Conservation (phyloP, 306 rosid species). For the Gastrolobium bilobum region DNA sequence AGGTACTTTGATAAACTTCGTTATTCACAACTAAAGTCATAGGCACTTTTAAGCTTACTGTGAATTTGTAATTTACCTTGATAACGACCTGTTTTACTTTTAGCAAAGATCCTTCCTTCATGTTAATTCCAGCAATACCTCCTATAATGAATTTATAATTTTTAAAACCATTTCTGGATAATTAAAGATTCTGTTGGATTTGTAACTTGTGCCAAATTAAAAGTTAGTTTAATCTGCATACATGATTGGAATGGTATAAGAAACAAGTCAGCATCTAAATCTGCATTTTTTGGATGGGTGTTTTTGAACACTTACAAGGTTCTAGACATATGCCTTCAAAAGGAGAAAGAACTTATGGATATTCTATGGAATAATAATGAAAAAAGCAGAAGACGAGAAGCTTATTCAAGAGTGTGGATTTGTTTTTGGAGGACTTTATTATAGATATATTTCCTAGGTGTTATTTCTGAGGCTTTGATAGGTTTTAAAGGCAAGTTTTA, state of each 20-base stretch:
- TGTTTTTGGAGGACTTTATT: background rate
- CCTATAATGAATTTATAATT: slow-evolving; percentile 2
- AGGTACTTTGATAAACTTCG: slow-evolving; percentile 60
- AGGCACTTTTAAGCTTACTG: slow-evolving; percentile 26
- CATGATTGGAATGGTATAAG: slow-evolving; percentile 36
- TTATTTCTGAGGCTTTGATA: slow-evolving; percentile 14
- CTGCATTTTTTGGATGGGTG: slow-evolving; percentile 16
- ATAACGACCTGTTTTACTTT: slow-evolving; percentile 2
- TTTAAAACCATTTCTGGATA: slow-evolving; percentile 21
- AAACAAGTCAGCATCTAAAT: background rate
- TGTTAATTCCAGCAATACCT: slow-evolving; percentile 18
- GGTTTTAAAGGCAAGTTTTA: slow-evolving; percentile 8
- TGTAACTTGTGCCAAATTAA: slow-evolving; percentile 8
- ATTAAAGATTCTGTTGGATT: background rate
- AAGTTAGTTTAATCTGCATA: slow-evolving; percentile 35
- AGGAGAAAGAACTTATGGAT: background rate
- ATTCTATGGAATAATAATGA: background rate
- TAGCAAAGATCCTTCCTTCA: slow-evolving; percentile 31
- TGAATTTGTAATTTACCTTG: slow-evolving; percentile 25
- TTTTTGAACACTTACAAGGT: slow-evolving; percentile 9
- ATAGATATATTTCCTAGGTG: background rate
- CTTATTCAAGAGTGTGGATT: slow-evolving; percentile 18
- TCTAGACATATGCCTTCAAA: slow-evolving; percentile 24
- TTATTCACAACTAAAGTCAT: slow-evolving; percentile 30
- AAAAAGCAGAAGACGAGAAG: background rate